Conservation (phyloP, 148 eudicot genomes). For the Heliosperma pusillum region DNA sequence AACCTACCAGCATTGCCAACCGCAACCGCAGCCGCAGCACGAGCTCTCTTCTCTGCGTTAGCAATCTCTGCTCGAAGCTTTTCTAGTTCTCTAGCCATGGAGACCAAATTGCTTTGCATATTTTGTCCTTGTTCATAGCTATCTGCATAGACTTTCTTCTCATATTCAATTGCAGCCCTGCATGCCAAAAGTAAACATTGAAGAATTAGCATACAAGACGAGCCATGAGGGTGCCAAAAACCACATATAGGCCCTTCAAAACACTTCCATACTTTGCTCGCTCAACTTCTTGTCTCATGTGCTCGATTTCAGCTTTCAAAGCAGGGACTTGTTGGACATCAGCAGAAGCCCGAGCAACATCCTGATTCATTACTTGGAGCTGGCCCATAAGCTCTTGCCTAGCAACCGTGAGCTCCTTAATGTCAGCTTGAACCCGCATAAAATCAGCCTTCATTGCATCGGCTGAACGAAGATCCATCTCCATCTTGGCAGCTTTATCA, state of each 20-base stretch:
- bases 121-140: constrained; percentile 86
- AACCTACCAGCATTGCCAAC: constrained; percentile 59
- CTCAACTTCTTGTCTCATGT: constrained; percentile 67
- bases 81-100: constrained; percentile 91
- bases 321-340: constrained; percentile 77
- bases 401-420: constrained; percentile 65
- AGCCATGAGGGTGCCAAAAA: neutral
- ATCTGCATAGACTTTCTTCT: constrained; percentile 88
- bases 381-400: constrained; percentile 67
- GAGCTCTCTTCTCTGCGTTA: constrained; percentile 87
- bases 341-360: constrained; percentile 59
- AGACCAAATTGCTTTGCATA: constrained; percentile 74
- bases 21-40: constrained; percentile 71
- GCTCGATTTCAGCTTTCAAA: constrained; percentile 70
- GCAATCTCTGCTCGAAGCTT: constrained; percentile 97
- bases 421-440: constrained; percentile 56
- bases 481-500: constrained; percentile 70
- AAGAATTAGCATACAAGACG: constrained; percentile 4
- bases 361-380: constrained; percentile 77
- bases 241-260: constrained; percentile 4
- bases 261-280: constrained; percentile 58
- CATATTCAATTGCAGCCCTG: constrained; percentile 92
- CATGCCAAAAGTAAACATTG: constrained; percentile 17
- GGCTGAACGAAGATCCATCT: constrained; percentile 59
- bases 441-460: constrained; percentile 81